phyloP scores from a whole-genome alignment of 257 asterid species.

The Leptodermis oblonga region DNA sequence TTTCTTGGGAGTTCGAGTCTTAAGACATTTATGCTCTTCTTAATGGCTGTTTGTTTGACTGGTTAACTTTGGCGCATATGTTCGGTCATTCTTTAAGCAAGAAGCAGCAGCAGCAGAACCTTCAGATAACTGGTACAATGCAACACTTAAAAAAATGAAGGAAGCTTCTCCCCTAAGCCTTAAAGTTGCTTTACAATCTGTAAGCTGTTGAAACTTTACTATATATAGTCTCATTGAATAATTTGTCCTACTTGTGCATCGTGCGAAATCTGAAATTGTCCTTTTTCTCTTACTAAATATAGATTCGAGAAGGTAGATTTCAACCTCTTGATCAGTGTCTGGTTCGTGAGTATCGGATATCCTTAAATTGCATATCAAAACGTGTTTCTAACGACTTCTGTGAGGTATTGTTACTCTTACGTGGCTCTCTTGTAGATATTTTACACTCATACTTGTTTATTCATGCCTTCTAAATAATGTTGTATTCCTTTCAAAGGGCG shows the following conservation, averaged over 20 bases:
- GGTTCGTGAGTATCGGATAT: conserved; percentile 70
- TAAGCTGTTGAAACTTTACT: conserved; percentile 32
- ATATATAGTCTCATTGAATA: background rate
- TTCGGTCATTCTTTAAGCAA: conserved; percentile 31
- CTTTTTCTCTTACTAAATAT: conserved; percentile 19
- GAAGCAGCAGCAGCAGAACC: conserved; percentile 53
- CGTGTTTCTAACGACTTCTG: conserved; percentile 56
- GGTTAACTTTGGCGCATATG: background rate
- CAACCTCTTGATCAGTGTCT: conserved; percentile 91
- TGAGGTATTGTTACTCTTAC: conserved; percentile 45
- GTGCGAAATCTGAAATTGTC: conserved; percentile 8
- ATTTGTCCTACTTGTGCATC: conserved; percentile 1
- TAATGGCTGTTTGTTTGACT: too few relatives aligned
- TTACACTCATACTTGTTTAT: background rate
- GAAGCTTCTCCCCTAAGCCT: conserved; percentile 89
- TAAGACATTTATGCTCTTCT: background rate
- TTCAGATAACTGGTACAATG: conserved; percentile 41
- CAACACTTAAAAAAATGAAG: conserved; percentile 49
- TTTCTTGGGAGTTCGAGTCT: background rate
- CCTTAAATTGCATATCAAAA: conserved; percentile 65
- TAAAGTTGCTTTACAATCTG: conserved; percentile 94
- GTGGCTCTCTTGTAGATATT: background rate
- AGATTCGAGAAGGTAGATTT: conserved; percentile 95
- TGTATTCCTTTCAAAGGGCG: conserved; percentile 52
- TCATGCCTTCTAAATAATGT: background rate